Conservation (phyloP, 106 monocot species). For the Phalaenopsis equestris region DNA sequence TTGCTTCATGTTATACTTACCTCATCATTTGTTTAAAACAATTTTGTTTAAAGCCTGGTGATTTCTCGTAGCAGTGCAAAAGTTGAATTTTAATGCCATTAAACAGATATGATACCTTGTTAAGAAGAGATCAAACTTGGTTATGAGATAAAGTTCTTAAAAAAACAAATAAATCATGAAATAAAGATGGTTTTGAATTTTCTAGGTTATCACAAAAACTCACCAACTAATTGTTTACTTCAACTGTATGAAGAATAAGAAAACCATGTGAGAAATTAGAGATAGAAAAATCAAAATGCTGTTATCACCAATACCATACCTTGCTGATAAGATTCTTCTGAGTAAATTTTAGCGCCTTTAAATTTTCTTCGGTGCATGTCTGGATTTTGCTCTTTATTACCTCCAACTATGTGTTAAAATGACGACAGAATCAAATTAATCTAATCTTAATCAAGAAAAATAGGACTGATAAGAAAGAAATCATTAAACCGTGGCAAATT, state of each 20-base stretch:
- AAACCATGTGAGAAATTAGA: background rate
- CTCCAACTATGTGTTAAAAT: constrained; percentile 43
- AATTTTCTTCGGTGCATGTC: constrained; percentile 35
- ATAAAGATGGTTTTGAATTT: background rate
- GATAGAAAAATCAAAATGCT: background rate
- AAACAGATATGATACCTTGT: no score
- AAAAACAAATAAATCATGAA: background rate
- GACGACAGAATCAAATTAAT: background rate
- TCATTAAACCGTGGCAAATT: background rate
- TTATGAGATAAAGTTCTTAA: no score
- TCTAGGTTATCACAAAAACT: background rate
- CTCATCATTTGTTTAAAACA: no score
- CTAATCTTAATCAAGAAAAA: background rate
- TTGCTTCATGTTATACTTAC: no score
- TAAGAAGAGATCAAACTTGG: no score
- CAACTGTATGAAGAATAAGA: background rate
- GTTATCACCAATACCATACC: constrained; percentile 22
- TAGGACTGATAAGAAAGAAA: background rate
- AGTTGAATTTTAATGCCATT: no score
- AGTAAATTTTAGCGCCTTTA: constrained; percentile 46
- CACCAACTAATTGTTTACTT: background rate
- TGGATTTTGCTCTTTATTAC: constrained; percentile 56
- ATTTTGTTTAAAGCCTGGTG: no score
- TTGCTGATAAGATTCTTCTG: constrained; percentile 74
- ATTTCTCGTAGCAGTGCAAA: no score